These are phyloP conservation scores for Malus asiatica DNA, from an alignment of 306 rosid genomes.

Conservation along the genomic window DNA sequence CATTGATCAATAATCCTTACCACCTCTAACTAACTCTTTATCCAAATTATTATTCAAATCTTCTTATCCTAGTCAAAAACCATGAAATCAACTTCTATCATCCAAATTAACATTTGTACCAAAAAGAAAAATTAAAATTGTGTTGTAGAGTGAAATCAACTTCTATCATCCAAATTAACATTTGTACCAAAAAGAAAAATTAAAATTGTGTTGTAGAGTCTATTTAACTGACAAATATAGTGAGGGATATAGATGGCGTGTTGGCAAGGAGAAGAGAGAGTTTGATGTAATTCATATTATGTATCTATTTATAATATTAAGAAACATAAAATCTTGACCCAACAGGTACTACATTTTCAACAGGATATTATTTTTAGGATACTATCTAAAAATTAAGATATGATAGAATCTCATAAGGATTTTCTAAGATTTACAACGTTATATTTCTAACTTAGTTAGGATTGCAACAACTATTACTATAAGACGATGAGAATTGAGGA, in stretches of 20 bases:
- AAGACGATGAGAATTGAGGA: too few relatives aligned
- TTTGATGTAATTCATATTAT: too few relatives aligned
- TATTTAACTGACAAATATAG: not conserved
- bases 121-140: not conserved
- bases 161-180: not conserved
- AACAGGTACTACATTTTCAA: too few relatives aligned
- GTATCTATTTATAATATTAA: too few relatives aligned
- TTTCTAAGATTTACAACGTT: rapidly evolving
- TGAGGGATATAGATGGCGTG: not conserved
- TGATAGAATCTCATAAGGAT: too few relatives aligned
- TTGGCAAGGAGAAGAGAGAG: too few relatives aligned
- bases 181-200: not conserved
- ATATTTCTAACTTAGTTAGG: too few relatives aligned
- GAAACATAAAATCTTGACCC: too few relatives aligned
- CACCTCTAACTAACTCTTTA: not conserved
- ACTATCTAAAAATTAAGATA: too few relatives aligned
- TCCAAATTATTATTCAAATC: not conserved
- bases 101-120: not conserved
- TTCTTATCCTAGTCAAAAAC: not conserved
- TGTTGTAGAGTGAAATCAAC: not conserved
- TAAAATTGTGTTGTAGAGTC: not conserved
- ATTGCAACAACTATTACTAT: too few relatives aligned
- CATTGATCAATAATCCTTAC: not conserved
- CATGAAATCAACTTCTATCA: not conserved
- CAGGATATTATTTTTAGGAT: too few relatives aligned